Percentiles rank a stretch among this genome's conserved stretches.
phyloP scores from a whole-genome alignment of 768 basidiomycete genomes.

The Trametes punicea region DNA sequence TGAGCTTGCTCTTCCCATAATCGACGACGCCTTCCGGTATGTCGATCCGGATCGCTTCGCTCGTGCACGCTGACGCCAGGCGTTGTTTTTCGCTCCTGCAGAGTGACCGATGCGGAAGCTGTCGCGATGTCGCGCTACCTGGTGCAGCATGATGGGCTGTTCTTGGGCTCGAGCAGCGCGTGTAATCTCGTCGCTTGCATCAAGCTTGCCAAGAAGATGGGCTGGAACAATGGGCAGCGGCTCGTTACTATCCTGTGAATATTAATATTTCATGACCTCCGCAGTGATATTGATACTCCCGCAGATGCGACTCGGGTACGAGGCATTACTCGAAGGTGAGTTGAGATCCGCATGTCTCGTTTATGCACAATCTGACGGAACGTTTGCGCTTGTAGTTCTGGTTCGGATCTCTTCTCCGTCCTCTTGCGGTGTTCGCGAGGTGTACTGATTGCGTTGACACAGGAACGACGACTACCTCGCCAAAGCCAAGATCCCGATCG shows the following conservation, averaged over 20 bases:
- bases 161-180: conserved; percentile 93
- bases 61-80: not conserved
- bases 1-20: conserved; percentile 74
- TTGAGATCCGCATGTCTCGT: not conserved
- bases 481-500: conserved; percentile 39
- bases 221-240: conserved; percentile 63
- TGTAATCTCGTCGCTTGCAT: conserved; percentile 95
- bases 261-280: not conserved
- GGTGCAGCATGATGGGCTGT: conserved; percentile 86
- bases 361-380: not conserved
- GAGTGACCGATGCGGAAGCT: conserved; percentile 90
- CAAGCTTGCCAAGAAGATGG: conserved; percentile 67
- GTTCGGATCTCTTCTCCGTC: conserved; percentile 31
- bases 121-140: conserved; percentile 95
- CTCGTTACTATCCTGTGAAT: conserved; percentile 85
- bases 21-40: conserved; percentile 88
- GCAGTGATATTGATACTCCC: not conserved
- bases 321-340: conserved; percentile 90
- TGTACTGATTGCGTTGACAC: not conserved
- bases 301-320: conserved; percentile 84
- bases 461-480: conserved; percentile 55
- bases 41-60: conserved; percentile 11
- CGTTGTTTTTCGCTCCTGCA: conserved; percentile 28
- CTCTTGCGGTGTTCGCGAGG: not conserved
- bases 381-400: conserved; percentile 40